A percentile compares a stretch with the other conserved stretches of the same genome.
Conservation (phyloP, 768 basidiomycete genomes). For the Trametes meyenii region DNA sequence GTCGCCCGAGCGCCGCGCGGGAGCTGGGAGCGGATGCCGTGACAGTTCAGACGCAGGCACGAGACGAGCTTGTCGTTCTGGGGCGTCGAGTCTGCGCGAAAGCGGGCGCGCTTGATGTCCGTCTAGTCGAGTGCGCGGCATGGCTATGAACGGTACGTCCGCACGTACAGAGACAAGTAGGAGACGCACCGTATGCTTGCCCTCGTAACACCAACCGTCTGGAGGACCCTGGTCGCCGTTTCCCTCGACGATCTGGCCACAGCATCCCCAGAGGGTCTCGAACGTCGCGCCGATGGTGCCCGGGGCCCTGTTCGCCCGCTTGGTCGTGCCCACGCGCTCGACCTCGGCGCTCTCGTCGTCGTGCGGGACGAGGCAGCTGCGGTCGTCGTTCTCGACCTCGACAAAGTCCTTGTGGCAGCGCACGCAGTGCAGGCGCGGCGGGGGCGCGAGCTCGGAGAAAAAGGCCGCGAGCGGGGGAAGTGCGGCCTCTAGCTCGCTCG, state of each 20-base stretch:
- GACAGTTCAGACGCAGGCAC: constrained; percentile 60
- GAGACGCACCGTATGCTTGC: constrained; percentile 68
- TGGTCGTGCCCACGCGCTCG: constrained; percentile 52
- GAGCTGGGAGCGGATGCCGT: constrained; percentile 38
- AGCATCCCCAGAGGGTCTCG: constrained; percentile 73
- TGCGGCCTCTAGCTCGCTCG: constrained; percentile 39
- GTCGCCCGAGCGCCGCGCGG: constrained; percentile 28
- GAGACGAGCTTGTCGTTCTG: constrained; percentile 69
- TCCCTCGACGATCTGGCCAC: constrained; percentile 70
- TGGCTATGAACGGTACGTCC: neutral
- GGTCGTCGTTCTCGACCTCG: constrained; percentile 74
- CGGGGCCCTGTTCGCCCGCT: constrained; percentile 28
- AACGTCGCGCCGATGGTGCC: constrained; percentile 38
- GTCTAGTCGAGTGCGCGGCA: constrained; percentile 44
- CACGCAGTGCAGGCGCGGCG: constrained; percentile 71
- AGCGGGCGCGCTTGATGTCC: constrained; percentile 74
- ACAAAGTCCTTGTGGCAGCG: constrained; percentile 74
- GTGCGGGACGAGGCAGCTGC: constrained; percentile 69
- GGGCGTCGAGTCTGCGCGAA: constrained; percentile 72
- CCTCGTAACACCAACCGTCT: constrained; percentile 88
- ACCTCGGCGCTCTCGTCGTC: constrained; percentile 83
- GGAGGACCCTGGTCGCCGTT: constrained; percentile 83
- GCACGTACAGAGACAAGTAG: neutral
- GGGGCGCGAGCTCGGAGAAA: constrained; percentile 64
- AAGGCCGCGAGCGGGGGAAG: constrained; percentile 56